Evolutionary conservation across 2,329 filamentous ascomycete genomes (phyloP).

Genomic region (Teratosphaeria epicoccoides): DNA sequence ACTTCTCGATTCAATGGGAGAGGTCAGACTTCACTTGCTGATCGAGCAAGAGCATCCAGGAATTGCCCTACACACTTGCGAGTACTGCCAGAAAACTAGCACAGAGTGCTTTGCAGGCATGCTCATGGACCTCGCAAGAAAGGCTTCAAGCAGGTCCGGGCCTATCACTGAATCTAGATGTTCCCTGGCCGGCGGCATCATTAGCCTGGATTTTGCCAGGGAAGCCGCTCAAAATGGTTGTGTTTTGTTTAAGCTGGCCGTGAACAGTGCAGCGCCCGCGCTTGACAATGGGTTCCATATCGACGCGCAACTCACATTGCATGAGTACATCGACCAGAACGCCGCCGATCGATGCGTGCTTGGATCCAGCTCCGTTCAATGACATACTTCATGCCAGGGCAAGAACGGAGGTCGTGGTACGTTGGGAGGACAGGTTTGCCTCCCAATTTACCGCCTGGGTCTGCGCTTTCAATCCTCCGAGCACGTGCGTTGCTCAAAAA

Average conservation of each 20-base stretch:
- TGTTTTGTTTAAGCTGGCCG: neutral
- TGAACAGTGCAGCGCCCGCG: no score
- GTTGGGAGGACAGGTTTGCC: neutral
- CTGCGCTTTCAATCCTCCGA: neutral
- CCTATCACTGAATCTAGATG: no score
- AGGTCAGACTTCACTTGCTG: neutral
- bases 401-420: neutral
- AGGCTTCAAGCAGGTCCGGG: no score
- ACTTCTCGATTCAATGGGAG: neutral
- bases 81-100: neutral
- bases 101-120: neutral
- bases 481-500: neutral
- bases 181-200: no score
- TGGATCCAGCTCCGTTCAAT: no score
- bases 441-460: neutral
- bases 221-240: neutral
- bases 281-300: no score
- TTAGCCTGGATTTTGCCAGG: neutral
- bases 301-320: no score
- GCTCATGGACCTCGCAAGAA: no score
- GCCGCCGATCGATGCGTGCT: no score
- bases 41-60: neutral
- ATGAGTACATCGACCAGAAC: no score
- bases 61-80: neutral
- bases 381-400: no score